A percentile compares a stretch with the other conserved stretches of the same genome.
These are phyloP conservation scores for Zygnema cylindricum DNA, from an alignment of 139 green algal genomes.

Conservation along the genomic window DNA sequence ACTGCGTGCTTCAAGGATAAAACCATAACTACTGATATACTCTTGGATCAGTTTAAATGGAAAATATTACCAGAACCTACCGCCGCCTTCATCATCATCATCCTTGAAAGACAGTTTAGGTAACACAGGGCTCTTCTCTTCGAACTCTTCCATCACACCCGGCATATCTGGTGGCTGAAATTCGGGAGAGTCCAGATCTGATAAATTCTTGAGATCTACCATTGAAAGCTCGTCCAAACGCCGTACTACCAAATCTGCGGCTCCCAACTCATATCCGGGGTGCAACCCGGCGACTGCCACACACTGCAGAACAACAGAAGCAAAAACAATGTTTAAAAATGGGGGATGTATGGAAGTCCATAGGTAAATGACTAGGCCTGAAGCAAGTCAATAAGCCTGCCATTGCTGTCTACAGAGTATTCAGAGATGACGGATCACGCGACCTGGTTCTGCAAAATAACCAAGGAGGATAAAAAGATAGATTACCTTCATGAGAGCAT, in stretches of 20 bases:
- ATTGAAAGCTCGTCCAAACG: slow-evolving; percentile 81
- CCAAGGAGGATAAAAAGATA: too few relatives aligned
- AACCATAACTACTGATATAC: too few relatives aligned
- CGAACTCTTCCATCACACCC: not conserved
- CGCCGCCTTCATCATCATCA: not conserved
- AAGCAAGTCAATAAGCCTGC: too few relatives aligned
- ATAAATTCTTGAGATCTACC: slow-evolving; percentile 93
- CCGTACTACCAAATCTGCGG: slow-evolving; percentile 88
- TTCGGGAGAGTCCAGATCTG: slow-evolving; percentile 76
- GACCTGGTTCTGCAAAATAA: too few relatives aligned
- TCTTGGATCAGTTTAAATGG: too few relatives aligned
- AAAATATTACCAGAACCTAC: not conserved
- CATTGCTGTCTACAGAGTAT: too few relatives aligned
- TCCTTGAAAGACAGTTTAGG: not conserved
- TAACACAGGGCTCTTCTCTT: not conserved
- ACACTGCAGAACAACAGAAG: slow-evolving; percentile 12
- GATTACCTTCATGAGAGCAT: slow-evolving; percentile 85
- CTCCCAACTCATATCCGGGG: slow-evolving; percentile 85
- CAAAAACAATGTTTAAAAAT: too few relatives aligned
- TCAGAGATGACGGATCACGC: too few relatives aligned
- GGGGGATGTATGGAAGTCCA: too few relatives aligned
- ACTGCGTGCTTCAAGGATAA: too few relatives aligned
- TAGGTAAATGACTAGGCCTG: too few relatives aligned
- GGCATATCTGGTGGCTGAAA: slow-evolving; percentile 56
- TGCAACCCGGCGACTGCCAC: slow-evolving; percentile 80